Percentiles rank a stretch among this genome's conserved stretches.
Evolutionary conservation across 2,329 filamentous ascomycete species (phyloP).

Genomic region (Aspergillus niger): DNA sequence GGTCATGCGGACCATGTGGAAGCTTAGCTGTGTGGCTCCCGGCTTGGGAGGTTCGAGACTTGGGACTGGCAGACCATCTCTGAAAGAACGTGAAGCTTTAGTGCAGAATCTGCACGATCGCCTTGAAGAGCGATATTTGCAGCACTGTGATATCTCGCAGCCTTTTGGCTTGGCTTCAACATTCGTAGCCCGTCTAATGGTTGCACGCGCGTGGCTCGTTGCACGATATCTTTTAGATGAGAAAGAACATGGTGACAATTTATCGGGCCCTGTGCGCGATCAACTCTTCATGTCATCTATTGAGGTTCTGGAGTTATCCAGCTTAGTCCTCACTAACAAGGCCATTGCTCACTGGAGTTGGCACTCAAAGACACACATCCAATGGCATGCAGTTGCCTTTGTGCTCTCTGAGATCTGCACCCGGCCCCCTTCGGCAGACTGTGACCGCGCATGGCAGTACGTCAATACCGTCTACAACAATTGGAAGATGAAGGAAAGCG

Average conservation of each 20-base stretch:
- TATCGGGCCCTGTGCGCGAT: conserved; percentile 10
- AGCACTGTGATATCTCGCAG: conserved; percentile 16
- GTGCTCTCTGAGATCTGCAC: conserved; percentile 61
- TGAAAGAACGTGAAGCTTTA: conserved; percentile 7
- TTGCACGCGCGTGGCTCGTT: conserved; percentile 22
- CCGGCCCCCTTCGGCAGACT: conserved; percentile 56
- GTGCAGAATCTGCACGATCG: conserved; percentile 16
- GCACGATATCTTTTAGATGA: conserved; percentile 14
- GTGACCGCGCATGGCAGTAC: conserved; percentile 60
- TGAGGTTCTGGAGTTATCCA: conserved; percentile 69
- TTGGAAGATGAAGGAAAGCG: conserved; percentile 15
- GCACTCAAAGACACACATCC: conserved; percentile 63
- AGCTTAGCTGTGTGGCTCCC: conserved; percentile 32
- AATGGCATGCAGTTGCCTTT: conserved; percentile 65
- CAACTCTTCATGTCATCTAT: conserved; percentile 66
- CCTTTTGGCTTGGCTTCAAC: conserved; percentile 17
- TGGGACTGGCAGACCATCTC: background rate
- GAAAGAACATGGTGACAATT: background rate
- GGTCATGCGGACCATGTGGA: conserved; percentile 42
- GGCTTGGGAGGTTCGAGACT: conserved; percentile 9
- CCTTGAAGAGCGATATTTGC: conserved; percentile 20
- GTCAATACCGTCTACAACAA: conserved; percentile 45
- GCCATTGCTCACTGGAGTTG: conserved; percentile 61
- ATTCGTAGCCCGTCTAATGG: conserved; percentile 18
- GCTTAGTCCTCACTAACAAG: conserved; percentile 63